Evolutionary conservation across 139 green algal genomes (phyloP).

Genomic region (Mesotaenium endlicherianum): DNA sequence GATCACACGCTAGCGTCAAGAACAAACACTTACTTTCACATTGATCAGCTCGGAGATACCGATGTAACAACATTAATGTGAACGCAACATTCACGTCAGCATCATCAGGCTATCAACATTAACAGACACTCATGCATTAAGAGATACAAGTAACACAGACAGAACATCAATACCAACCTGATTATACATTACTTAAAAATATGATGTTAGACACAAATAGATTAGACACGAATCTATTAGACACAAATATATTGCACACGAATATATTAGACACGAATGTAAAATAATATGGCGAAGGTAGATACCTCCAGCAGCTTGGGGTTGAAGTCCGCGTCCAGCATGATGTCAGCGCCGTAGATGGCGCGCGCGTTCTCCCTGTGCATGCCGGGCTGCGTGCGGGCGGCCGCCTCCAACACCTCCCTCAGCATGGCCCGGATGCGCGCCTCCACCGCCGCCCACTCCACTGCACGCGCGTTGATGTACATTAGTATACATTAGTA

Average conservation of each 20-base stretch:
- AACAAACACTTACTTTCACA: too few species aligned
- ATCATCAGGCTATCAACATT: too few species aligned
- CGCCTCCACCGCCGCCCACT: constrained; percentile 18
- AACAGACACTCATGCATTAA: background rate
- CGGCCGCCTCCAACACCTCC: constrained; percentile 33
- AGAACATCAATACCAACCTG: background rate
- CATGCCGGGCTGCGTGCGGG: constrained; percentile 28
- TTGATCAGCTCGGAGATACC: too few species aligned
- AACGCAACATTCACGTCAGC: too few species aligned
- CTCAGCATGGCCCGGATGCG: constrained; percentile 21
- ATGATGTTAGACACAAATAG: background rate
- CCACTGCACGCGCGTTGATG: too few species aligned
- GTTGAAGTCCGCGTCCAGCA: constrained; percentile 41
- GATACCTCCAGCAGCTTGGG: constrained; percentile 52
- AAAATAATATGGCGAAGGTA: background rate
- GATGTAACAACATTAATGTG: too few species aligned
- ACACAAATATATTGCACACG: background rate
- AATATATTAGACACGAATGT: background rate
- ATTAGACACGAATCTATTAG: background rate
- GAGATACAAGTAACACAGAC: background rate
- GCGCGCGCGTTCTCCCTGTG: constrained; percentile 24
- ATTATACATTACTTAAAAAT: background rate
- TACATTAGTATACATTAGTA: too few species aligned
- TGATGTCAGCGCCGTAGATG: constrained; percentile 50
- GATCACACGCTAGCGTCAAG: too few species aligned